phyloP scores from a whole-genome alignment of 352 stramenopile genomes.

The Saprolegnia parasitica region DNA sequence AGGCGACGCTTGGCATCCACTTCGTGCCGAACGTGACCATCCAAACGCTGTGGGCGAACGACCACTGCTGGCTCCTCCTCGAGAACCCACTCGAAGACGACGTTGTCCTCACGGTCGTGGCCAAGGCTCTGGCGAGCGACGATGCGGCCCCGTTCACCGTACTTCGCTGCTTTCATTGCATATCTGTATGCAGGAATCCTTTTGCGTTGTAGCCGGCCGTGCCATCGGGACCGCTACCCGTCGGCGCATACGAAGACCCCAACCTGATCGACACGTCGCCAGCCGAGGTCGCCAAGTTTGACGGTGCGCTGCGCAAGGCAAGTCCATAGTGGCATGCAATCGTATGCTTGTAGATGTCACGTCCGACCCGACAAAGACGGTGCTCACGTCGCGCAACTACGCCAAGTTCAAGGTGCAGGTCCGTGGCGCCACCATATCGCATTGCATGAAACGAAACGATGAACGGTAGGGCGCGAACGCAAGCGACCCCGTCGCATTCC shows the following conservation, averaged over 20 bases:
- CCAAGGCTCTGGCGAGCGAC: constrained; percentile 1
- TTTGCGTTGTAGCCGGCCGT: constrained; percentile 43
- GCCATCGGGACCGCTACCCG: constrained; percentile 44
- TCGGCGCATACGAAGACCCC: constrained; percentile 80
- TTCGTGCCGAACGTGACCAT: constrained; percentile 74
- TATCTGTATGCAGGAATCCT: constrained; percentile 29
- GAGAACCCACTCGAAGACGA: constrained; percentile 80
- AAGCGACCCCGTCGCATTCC: neutral
- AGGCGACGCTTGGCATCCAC: constrained; percentile 70
- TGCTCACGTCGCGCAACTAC: constrained; percentile 36
- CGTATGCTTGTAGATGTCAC: neutral
- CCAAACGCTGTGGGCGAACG: constrained; percentile 40
- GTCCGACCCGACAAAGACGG: neutral
- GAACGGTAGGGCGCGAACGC: neutral
- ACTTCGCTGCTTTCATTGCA: constrained; percentile 11
- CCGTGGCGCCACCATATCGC: constrained; percentile 1
- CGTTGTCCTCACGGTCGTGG: constrained; percentile 51
- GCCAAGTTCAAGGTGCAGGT: constrained; percentile 54
- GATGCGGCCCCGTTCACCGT: constrained; percentile 30
- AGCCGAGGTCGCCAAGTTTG: constrained; percentile 39
- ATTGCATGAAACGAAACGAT: too few relatives aligned
- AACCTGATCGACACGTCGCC: constrained; percentile 62
- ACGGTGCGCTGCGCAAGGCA: constrained; percentile 39
- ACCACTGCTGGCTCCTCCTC: constrained; percentile 54
- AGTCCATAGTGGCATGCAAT: too few relatives aligned